Percentiles rank a stretch among this genome's conserved stretches.
Conservation (phyloP, 306 rosid species). For the Acacia acuminata region DNA sequence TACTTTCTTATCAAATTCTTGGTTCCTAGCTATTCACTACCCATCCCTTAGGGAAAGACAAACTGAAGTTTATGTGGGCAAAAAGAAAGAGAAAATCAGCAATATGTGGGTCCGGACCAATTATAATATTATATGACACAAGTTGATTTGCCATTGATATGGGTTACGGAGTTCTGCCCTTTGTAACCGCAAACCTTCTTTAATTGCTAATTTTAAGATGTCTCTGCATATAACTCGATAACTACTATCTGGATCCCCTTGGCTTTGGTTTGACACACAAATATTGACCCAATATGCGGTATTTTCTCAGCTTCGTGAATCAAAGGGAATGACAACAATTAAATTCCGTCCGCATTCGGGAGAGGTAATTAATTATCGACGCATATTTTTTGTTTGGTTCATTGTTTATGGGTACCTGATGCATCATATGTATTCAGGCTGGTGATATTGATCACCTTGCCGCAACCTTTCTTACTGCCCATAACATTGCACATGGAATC, state of each 20-base stretch:
- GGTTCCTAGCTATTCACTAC: slow-evolving; percentile 5
- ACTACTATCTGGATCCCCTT: slow-evolving; percentile 1
- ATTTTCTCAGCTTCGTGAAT: slow-evolving; percentile 91
- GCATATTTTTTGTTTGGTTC: slow-evolving; percentile 13
- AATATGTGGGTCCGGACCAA: neutral
- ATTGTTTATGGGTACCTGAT: slow-evolving; percentile 24
- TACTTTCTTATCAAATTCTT: neutral
- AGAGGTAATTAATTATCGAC: slow-evolving; percentile 60
- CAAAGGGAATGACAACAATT: slow-evolving; percentile 92
- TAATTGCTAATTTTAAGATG: neutral
- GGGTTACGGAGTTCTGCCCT: neutral
- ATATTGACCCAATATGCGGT: slow-evolving; percentile 29
- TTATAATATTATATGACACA: neutral
- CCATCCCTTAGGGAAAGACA: neutral
- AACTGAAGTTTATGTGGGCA: neutral
- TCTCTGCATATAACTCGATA: slow-evolving; percentile 16
- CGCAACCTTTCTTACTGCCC: slow-evolving; percentile 65
- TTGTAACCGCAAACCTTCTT: neutral
- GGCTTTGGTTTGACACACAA: slow-evolving; percentile 11
- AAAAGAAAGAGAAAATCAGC: neutral
- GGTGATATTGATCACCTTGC: slow-evolving; percentile 88
- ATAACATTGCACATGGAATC: slow-evolving; percentile 72
- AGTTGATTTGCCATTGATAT: slow-evolving; percentile 12
- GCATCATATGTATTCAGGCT: slow-evolving; percentile 49
- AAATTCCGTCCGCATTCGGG: slow-evolving; percentile 99